Evolutionary conservation across 202 grass and related monocot species (phyloP), one percentile per base, ranked within the genome.

Genomic region (Carex sylvatica): DNA sequence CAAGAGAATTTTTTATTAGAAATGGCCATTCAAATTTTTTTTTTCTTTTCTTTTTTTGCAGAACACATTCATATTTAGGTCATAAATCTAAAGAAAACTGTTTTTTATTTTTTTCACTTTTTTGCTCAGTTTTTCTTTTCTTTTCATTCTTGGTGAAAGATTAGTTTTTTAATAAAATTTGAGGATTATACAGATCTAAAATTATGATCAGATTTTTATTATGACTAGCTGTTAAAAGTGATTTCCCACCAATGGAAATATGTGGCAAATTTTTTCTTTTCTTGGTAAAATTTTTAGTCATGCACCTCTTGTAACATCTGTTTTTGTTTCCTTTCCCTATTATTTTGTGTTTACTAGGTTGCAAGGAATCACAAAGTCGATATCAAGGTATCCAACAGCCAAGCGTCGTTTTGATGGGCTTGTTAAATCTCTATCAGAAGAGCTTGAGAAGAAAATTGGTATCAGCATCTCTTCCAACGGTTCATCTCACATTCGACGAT

Each of bases 321-420:
- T 2, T n/a, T 75, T 16, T 75, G 13, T 55, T 11, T 33, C 69
- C 0, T 82, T 74, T 84, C 42, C 58, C 13, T 60, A 3, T 79
- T 65, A 0, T 83, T 71, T 7, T 53, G 20, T 31, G 24, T 26
- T 52, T 53, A 80, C 59, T 46, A 99, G 96, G 70, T 89, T 99
- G 85, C 93, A 91, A 92, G 96, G 96, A 75, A 99, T 99, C 78
- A 99, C 91, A 61, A 93, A 89, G 79, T 96, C 93, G 1, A 93
- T 99, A 61, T 96, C 93, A 80, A 93, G 96, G 79, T 99, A 92
- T 85, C 96, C 96, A 13, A 96, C 96, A 64, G 85, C 91, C 30
- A 99, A 93, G 74, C 91, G 96, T 1, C 93, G 89, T 19, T 99
- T 99, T 0, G 91, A 99, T 18, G 60, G 49, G 51, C 91, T 99